Base-by-base conservation (phyloP, 768 basidiomycete species). In the Chalciporus piperatus region DNA sequence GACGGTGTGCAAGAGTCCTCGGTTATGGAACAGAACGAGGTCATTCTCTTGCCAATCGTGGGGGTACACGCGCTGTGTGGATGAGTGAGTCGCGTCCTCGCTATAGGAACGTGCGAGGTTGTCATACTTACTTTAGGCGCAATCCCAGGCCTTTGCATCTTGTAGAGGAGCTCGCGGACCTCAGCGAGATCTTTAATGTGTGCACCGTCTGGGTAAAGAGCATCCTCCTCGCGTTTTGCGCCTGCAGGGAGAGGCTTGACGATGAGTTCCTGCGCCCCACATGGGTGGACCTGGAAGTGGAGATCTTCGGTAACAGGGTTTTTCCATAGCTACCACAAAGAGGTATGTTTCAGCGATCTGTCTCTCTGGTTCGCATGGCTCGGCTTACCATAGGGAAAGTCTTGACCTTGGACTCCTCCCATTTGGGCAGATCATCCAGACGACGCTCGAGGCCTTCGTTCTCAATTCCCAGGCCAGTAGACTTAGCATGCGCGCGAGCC, bases 251-350 rank as follows among this genome's bases (percentile, higher is more conserved):
- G 77, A 14, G 92, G 82, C n/a, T 80, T 80, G 57, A 97, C 72
- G 48, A 85, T 55, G 27, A 95, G 76, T 58, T 87, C 82, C 33
- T 74, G 69, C 1, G 69, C 82, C 27, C 83, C 92, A 59, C 87
- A 89, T 4, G 89, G 92, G 65, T 96, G 94, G 4, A 96, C 93
- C 64, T 98, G 83, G 72, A 95, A 85, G 65, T 95, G 90, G 19
- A 98, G 77, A 2, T 74, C 73, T 22, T 85, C 84, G 12, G 92
- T 96, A 8, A 82, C 80, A 1, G 92, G 91, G 69, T 95, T 96
- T 76, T 95, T 95, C 94, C 94, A 96, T 7, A 87, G 66, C 87
- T 92, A 27, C 37, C 11, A 11, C 14, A 20, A 14, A 22, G 2
- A 5, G n/a, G 4, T 12, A 47, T 14, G 42, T 27, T 27, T 49